A percentile compares a stretch with the other conserved stretches of the same genome.
Conservation (phyloP, 345 rosid species). For the Pelargonium nanum region DNA sequence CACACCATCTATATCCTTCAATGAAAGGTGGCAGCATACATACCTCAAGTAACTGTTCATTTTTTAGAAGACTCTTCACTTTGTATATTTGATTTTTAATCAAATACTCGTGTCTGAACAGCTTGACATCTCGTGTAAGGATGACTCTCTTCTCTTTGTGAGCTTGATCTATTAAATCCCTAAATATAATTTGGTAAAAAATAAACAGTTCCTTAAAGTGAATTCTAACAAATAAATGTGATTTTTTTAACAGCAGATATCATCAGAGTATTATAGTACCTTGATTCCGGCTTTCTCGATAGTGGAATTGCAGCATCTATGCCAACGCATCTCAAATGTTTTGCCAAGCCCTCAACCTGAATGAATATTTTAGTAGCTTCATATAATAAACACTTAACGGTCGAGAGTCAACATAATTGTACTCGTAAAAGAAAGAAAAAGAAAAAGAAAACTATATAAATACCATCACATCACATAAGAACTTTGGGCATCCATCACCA, state of each 20-base stretch:
- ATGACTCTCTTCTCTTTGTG: constrained; percentile 65
- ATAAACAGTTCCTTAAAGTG: background rate
- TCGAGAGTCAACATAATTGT: too few relatives aligned
- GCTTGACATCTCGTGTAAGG: constrained; percentile 79
- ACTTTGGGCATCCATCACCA: constrained; percentile 85
- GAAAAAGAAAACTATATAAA: constrained; percentile 3
- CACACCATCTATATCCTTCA: constrained; percentile 1
- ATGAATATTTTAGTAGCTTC: constrained; percentile 14
- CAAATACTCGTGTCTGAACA: constrained; percentile 70
- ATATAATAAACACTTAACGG: too few relatives aligned
- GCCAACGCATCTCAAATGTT: constrained; percentile 88
- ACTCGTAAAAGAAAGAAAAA: too few relatives aligned
- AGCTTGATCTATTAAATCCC: constrained; percentile 80
- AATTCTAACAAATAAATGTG: background rate
- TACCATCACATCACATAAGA: constrained; percentile 95
- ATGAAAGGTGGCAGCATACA: constrained; percentile 5
- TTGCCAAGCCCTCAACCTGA: constrained; percentile 93
- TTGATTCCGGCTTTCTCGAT: constrained; percentile 62
- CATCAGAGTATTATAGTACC: constrained; percentile 23
- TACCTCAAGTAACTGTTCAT: constrained; percentile 92
- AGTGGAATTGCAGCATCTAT: constrained; percentile 76
- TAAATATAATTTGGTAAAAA: constrained; percentile 15
- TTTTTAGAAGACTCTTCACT: constrained; percentile 75
- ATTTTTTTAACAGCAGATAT: background rate
- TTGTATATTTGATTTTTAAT: constrained; percentile 63